phyloP scores from a whole-genome alignment of 441 rosid genomes.

The Dalechampia spathulata region DNA sequence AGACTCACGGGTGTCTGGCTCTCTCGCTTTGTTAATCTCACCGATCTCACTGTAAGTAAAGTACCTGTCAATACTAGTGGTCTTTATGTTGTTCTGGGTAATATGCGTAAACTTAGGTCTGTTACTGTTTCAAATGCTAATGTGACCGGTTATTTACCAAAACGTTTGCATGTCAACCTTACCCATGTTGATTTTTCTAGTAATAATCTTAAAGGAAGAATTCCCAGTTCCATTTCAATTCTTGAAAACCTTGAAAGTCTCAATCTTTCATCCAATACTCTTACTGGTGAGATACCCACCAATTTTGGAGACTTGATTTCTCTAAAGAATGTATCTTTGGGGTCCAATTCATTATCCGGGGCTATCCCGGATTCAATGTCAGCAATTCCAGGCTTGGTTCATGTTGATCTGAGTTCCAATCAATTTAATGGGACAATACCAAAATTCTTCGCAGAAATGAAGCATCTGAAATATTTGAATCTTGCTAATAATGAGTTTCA shows the following conservation, averaged over 20 bases:
- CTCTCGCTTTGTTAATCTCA: constrained; percentile 64
- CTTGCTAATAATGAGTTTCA: constrained; percentile 62
- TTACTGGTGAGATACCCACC: constrained; percentile 61
- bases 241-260: constrained; percentile 60
- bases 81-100: constrained; percentile 62
- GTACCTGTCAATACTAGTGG: constrained; percentile 60
- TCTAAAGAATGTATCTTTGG: constrained; percentile 57
- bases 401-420: constrained; percentile 83
- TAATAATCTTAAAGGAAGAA: constrained; percentile 57
- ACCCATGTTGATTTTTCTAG: constrained; percentile 78
- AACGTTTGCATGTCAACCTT: constrained; percentile 41
- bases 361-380: constrained; percentile 73
- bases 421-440: constrained; percentile 90
- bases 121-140: constrained; percentile 58
- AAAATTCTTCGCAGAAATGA: constrained; percentile 55
- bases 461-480: constrained; percentile 56
- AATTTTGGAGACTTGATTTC: constrained; percentile 63
- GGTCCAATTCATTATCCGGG: constrained; percentile 76
- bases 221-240: constrained; percentile 63
- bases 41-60: constrained; percentile 61
- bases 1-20: constrained; percentile 65
- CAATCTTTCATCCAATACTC: constrained; percentile 54
- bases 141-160: constrained; percentile 60
- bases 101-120: constrained; percentile 50
- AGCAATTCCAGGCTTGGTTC: constrained; percentile 55